Percentiles rank a stretch among this genome's conserved stretches.
These are phyloP conservation scores for Carex littledalei DNA, from an alignment of 176 grass and related monocot genomes.

Conservation along the genomic window DNA sequence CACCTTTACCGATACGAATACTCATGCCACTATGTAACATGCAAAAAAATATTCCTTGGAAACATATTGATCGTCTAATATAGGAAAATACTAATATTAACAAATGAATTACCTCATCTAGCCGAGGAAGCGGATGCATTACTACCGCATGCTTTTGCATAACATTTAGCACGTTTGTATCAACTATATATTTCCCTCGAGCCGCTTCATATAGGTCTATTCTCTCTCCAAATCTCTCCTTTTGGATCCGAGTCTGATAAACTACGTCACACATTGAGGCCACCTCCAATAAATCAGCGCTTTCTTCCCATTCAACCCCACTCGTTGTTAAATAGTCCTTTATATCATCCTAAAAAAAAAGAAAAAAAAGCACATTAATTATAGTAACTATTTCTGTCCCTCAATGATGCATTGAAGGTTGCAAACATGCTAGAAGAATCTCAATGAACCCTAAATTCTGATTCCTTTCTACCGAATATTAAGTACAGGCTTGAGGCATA, in stretches of 20 bases:
- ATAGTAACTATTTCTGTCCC: neutral
- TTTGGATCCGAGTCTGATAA: slow-evolving; percentile 92
- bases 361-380: neutral
- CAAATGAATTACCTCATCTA: slow-evolving; percentile 62
- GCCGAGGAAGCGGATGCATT: slow-evolving; percentile 94
- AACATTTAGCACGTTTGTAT: slow-evolving; percentile 70
- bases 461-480: neutral
- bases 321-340: slow-evolving; percentile 69
- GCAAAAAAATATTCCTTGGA: too few relatives aligned
- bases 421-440: neutral
- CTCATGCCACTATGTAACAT: neutral
- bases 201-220: slow-evolving; percentile 86
- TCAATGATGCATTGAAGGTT: neutral
- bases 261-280: slow-evolving; percentile 75
- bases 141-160: slow-evolving; percentile 75
- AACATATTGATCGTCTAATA: neutral
- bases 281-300: slow-evolving; percentile 81
- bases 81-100: slow-evolving; percentile 2
- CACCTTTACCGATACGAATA: neutral
- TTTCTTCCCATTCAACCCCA: slow-evolving; percentile 91
- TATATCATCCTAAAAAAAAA: slow-evolving; percentile 63
- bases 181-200: slow-evolving; percentile 85
- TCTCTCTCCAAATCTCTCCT: slow-evolving; percentile 91
- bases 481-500: neutral
- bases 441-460: slow-evolving; percentile 4